Conservation (phyloP, 345 rosid genomes). For the Erucastrum elatum region DNA sequence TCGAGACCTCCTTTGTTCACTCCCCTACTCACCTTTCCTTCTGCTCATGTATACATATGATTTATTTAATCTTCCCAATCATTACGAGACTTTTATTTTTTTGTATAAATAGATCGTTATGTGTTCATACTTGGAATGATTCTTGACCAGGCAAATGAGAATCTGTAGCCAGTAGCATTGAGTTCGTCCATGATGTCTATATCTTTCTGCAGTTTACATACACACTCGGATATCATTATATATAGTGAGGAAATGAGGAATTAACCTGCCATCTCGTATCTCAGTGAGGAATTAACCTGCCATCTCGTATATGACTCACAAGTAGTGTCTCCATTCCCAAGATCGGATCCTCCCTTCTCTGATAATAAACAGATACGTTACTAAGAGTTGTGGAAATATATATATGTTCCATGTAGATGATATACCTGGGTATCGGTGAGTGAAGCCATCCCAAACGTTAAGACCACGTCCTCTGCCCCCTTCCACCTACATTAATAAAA, state of each 20-base stretch:
- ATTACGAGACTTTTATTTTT: not conserved
- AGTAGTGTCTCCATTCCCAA: conserved; percentile 40
- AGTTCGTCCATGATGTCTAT: not conserved
- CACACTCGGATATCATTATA: not conserved
- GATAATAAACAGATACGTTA: not conserved
- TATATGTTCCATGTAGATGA: not conserved
- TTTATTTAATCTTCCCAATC: not conserved
- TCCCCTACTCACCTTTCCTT: not conserved
- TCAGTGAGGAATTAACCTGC: not conserved
- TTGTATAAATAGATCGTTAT: not conserved
- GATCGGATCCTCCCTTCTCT: not conserved
- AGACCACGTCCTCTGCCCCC: not conserved
- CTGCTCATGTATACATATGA: not conserved
- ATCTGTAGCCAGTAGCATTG: not conserved
- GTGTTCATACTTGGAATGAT: not conserved
- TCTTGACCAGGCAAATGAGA: not conserved
- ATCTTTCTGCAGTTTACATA: not conserved
- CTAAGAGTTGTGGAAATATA: not conserved
- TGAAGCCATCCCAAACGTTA: no score
- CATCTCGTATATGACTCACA: not conserved
- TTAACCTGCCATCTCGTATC: no score
- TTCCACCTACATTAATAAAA: not conserved
- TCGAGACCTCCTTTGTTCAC: conserved; percentile 38
- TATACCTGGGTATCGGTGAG: not conserved
- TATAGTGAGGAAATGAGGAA: not conserved